phyloP scores from a whole-genome alignment of 2,329 filamentous ascomycete species.

The Tothia fuscella region DNA sequence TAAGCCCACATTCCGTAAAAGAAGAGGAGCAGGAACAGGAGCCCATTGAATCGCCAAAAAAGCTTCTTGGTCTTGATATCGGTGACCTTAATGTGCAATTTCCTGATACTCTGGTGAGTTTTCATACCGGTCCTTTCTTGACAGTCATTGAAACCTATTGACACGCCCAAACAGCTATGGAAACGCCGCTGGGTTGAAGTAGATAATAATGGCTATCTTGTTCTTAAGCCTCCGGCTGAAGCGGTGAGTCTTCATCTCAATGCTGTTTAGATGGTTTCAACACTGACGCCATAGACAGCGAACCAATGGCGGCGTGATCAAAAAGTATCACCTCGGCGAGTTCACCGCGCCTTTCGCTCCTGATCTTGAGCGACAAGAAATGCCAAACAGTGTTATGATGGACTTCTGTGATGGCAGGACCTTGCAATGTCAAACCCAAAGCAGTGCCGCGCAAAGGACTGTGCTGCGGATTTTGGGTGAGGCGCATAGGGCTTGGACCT shows the following conservation, averaged over 20 bases:
- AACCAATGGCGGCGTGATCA: conserved; percentile 30
- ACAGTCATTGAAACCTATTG: neutral
- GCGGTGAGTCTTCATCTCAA: neutral
- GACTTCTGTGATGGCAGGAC: conserved; percentile 53
- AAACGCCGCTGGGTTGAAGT: conserved; percentile 84
- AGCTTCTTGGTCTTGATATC: conserved; percentile 59
- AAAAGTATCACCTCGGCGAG: conserved; percentile 71
- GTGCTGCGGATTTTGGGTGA: no score
- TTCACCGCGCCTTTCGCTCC: conserved; percentile 70
- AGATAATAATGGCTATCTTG: conserved; percentile 70
- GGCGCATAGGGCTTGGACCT: no score
- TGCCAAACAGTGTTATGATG: conserved; percentile 70
- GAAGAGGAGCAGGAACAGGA: conserved; percentile 14
- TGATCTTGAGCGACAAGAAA: conserved; percentile 82
- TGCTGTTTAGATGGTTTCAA: neutral
- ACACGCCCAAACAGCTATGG: conserved; percentile 52
- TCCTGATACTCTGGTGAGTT: conserved; percentile 64
- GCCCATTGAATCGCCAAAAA: conserved; percentile 18
- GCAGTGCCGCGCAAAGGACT: no score
- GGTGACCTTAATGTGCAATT: conserved; percentile 96
- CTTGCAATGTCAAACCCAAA: no score
- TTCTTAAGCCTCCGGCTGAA: conserved; percentile 47
- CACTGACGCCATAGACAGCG: no score
- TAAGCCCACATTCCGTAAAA: neutral
- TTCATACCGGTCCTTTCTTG: neutral